Conservation (phyloP, 2,329 filamentous ascomycete species). For the Cryphonectria nitschkei region DNA sequence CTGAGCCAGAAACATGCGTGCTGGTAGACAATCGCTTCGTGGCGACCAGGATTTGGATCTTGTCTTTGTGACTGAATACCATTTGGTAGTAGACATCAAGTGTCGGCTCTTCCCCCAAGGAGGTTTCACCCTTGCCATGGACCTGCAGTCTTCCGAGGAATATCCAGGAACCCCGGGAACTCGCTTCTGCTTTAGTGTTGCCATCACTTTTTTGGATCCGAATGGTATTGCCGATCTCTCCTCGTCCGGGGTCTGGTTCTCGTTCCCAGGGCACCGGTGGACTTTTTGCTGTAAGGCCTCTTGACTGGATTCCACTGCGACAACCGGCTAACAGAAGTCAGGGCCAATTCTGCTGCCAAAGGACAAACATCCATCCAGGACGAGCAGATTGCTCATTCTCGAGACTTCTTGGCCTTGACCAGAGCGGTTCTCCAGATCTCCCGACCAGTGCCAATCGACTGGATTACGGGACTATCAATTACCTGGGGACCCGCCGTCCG, state of each 20-base stretch:
- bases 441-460: too few species aligned
- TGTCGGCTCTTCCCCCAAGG: too few species aligned
- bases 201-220: not conserved
- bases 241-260: not conserved
- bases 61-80: not conserved
- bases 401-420: too few species aligned
- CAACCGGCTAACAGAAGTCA: not conserved
- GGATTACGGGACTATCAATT: too few species aligned
- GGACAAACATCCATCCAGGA: too few species aligned
- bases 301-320: not conserved
- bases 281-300: not conserved
- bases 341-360: not conserved
- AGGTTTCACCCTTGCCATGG: not conserved
- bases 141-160: not conserved
- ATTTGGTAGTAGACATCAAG: too few species aligned
- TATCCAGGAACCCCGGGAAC: not conserved
- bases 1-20: not conserved
- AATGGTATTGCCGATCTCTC: not conserved
- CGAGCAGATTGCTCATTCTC: too few species aligned
- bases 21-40: not conserved
- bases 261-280: not conserved
- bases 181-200: not conserved
- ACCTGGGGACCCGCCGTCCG: too few species aligned
- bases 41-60: not conserved
- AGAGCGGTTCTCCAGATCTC: too few species aligned